Evolutionary conservation across 768 basidiomycete genomes (phyloP).

Genomic region (Russula olivacea): DNA sequence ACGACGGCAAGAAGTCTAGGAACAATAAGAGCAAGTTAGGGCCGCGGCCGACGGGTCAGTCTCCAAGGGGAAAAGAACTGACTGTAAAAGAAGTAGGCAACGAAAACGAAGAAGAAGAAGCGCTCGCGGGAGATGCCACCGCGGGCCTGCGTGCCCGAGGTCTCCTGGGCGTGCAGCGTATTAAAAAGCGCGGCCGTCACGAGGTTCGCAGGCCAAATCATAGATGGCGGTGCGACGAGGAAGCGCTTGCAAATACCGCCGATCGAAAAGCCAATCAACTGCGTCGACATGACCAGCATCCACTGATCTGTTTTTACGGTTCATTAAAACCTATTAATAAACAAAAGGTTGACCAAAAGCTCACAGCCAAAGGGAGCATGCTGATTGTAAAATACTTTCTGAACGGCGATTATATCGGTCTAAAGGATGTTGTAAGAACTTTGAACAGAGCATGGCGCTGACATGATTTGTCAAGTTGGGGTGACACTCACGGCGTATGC

Average conservation of each 20-base stretch:
- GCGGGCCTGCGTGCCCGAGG: slow-evolving; percentile 38
- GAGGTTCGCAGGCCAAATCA: slow-evolving; percentile 43
- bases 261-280: slow-evolving; percentile 39
- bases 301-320: slow-evolving; percentile 29
- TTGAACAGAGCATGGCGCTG: background rate
- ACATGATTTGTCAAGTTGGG: background rate
- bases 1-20: slow-evolving; percentile 11
- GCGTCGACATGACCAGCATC: slow-evolving; percentile 40
- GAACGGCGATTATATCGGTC: slow-evolving; percentile 44
- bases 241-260: slow-evolving; percentile 42
- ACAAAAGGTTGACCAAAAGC: background rate
- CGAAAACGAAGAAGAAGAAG: slow-evolving; percentile 45
- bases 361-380: slow-evolving; percentile 33
- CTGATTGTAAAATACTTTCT: slow-evolving; percentile 42
- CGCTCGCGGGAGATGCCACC: slow-evolving; percentile 48
- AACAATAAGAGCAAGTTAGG: background rate
- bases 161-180: slow-evolving; percentile 36
- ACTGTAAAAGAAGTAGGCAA: slow-evolving; percentile 37
- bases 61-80: slow-evolving; percentile 67
- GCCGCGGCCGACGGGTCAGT: slow-evolving; percentile 27
- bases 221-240: slow-evolving; percentile 40
- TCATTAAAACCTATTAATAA: background rate
- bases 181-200: slow-evolving; percentile 43
- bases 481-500: slow-evolving; percentile 32
- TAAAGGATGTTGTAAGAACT: background rate